Base-by-base conservation (phyloP, 1,284 basidiomycete species). In the Prillingera fragicola region DNA sequence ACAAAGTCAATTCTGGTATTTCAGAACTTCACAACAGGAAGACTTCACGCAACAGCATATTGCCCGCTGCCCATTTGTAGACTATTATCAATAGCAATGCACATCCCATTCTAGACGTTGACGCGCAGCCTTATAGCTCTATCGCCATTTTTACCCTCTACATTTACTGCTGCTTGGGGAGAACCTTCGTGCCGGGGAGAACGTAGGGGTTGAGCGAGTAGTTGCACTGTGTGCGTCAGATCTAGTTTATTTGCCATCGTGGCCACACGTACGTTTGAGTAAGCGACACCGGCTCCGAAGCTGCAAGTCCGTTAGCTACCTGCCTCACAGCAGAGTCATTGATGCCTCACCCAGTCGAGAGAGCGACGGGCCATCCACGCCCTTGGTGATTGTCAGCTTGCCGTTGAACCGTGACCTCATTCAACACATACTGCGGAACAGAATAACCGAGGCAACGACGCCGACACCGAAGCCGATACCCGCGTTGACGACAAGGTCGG, bases 401-500 rank as follows among this genome's bases (percentile, higher is more conserved):
- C 3, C 5, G 15, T 22, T 31, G 24, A 15, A 35, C 19, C 40
- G 12, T 15, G 37, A 38, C 18, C 5, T 0, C 12, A 37, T 18
- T 15, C 8, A 5, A 17, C 27, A 85, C 92, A 74, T 63, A 97
- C 94, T 82, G 71, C 84, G 82, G 82, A 97, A 96, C 68, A 96
- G 78, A 55, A 97, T 80, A 53, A 96, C 94, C 33, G 89, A 95
- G 27, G 87, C 83, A 46, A 97, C 82, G 48, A 98, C 87, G 66
- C 94, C 94, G 34, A 83, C 85, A 62, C 90, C 84, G 73, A 97
- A 91, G 49, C 94, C 94, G 57, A 97, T 81, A 59, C 91, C 91
- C 50, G 91, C 91, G 73, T 70, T 71, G 43, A 76, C 74, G 55
- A 77, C 57, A 29, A 72, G 60, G 63, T 75, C 74, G 44, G 73